These are phyloP conservation scores for Lentithecium fluviatile DNA, from an alignment of 495 filamentous ascomycete genomes.

Conservation along the genomic window DNA sequence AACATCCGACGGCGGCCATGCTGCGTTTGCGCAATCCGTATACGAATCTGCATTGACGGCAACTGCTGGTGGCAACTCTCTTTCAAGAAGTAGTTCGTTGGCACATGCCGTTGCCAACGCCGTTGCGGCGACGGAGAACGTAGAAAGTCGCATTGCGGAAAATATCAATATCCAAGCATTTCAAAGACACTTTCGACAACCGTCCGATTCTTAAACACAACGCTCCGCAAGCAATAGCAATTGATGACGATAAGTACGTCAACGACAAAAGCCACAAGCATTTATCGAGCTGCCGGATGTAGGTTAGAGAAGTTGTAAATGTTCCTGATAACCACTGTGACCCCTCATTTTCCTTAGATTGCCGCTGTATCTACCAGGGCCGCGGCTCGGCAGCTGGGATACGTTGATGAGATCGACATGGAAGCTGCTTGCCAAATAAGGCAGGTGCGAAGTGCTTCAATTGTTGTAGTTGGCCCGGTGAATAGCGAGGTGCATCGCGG, in stretches of 20 bases:
- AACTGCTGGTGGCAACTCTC: slow-evolving; percentile 17
- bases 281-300: slow-evolving; percentile 18
- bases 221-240: slow-evolving; percentile 1
- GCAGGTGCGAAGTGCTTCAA: slow-evolving; percentile 5
- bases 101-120: slow-evolving; percentile 15
- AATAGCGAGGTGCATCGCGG: too few species aligned
- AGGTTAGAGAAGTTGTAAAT: slow-evolving; percentile 4
- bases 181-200: background rate
- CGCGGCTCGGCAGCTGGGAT: slow-evolving; percentile 23
- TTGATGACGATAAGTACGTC: slow-evolving; percentile 8
- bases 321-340: slow-evolving; percentile 24
- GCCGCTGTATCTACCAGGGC: slow-evolving; percentile 3
- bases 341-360: slow-evolving; percentile 24
- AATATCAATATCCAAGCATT: background rate
- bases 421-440: slow-evolving; percentile 7
- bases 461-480: too few species aligned
- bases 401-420: background rate
- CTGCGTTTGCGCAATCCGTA: slow-evolving; percentile 32
- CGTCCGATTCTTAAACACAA: background rate
- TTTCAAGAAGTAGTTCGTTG: slow-evolving; percentile 10
- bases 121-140: background rate
- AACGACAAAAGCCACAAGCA: slow-evolving; percentile 4
- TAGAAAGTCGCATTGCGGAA: slow-evolving; percentile 4
- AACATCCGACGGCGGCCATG: slow-evolving; percentile 40
- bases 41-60: slow-evolving; percentile 20